Conservation (phyloP, 1,284 basidiomycete species). For the Tilletia horrida region DNA sequence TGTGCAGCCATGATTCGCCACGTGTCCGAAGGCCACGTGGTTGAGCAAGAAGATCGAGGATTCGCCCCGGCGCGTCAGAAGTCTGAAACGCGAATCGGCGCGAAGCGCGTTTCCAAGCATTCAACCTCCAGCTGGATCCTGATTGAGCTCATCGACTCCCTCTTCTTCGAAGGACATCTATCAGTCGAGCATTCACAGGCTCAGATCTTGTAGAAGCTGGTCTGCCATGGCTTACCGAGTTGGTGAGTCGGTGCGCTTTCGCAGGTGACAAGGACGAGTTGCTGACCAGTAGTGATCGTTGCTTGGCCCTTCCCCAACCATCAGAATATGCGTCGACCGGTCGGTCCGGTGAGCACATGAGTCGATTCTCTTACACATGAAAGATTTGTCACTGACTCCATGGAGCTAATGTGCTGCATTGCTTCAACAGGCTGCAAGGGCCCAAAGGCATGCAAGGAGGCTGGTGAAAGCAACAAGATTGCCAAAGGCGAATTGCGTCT, state of each 20-base stretch:
- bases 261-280: neutral
- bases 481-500: slow-evolving; percentile 6
- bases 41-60: too few relatives aligned
- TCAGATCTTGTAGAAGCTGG: neutral
- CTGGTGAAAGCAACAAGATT: slow-evolving; percentile 8
- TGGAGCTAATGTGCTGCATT: too few relatives aligned
- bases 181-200: neutral
- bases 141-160: too few relatives aligned
- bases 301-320: neutral
- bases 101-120: too few relatives aligned
- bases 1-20: too few relatives aligned
- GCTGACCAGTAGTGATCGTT: neutral
- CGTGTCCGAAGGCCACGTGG: too few relatives aligned
- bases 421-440: slow-evolving; percentile 11
- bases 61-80: too few relatives aligned
- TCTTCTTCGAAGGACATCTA: too few relatives aligned
- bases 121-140: too few relatives aligned
- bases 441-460: slow-evolving; percentile 12
- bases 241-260: slow-evolving; percentile 1
- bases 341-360: neutral
- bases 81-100: too few relatives aligned
- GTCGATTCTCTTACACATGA: too few relatives aligned
- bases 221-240: slow-evolving; percentile 12
- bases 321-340: neutral
- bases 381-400: too few relatives aligned